Evolutionary conservation across 345 rosid species (phyloP).

Genomic region (Eucalyptus cloeziana): DNA sequence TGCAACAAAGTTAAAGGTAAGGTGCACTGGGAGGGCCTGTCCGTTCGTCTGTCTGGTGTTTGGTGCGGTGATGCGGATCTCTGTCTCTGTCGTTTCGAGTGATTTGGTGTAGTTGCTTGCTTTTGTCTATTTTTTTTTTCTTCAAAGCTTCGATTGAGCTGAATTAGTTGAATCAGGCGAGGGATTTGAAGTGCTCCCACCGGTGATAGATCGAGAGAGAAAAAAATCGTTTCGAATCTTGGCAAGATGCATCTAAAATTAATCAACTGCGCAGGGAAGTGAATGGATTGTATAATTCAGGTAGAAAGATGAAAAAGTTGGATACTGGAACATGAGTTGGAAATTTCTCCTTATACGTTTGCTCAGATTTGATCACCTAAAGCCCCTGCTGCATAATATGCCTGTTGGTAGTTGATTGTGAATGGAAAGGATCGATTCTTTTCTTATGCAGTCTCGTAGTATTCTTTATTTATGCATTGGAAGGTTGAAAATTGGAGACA

Average conservation of each 20-base stretch:
- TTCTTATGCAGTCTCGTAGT: background rate
- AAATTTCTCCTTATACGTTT: background rate
- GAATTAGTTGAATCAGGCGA: too few species aligned
- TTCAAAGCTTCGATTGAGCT: background rate
- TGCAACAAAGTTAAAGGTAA: constrained; percentile 91
- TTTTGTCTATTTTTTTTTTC: background rate
- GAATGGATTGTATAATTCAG: background rate
- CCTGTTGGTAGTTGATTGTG: background rate
- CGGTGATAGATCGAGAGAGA: background rate
- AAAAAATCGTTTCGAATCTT: background rate
- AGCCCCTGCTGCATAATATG: background rate
- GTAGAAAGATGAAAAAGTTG: background rate
- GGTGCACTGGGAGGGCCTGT: background rate
- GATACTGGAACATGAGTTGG: background rate
- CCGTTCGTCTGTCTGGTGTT: background rate
- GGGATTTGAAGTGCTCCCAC: too few species aligned
- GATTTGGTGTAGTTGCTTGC: background rate
- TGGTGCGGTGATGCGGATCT: background rate
- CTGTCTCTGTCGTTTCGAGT: background rate
- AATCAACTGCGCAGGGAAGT: background rate
- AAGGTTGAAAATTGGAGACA: background rate
- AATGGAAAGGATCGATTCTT: background rate
- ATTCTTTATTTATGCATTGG: background rate
- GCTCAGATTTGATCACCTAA: background rate
- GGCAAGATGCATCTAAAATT: background rate